Conservation (phyloP, 345 rosid genomes). For the Rubroshorea leprosula region DNA sequence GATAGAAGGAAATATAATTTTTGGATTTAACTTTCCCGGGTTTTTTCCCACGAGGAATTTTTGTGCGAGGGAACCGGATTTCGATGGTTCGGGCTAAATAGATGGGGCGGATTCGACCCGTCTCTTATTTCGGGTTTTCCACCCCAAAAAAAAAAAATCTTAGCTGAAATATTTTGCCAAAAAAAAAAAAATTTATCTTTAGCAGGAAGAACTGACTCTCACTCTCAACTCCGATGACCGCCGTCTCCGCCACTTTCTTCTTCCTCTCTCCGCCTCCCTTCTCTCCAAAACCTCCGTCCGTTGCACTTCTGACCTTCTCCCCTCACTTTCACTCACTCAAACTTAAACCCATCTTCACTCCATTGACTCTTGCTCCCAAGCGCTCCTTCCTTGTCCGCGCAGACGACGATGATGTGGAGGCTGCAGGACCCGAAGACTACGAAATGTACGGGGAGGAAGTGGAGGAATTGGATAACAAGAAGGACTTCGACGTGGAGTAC, state of each 20-base stretch:
- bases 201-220: background rate
- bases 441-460: slow-evolving; percentile 80
- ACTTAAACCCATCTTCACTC: slow-evolving; percentile 17
- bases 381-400: slow-evolving; percentile 46
- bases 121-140: background rate
- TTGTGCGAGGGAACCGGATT: no score
- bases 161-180: background rate
- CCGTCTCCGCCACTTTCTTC: slow-evolving; percentile 21
- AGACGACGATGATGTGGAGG: slow-evolving; percentile 71
- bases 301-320: slow-evolving; percentile 4
- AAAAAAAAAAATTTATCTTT: background rate
- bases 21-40: no score
- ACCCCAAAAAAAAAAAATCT: slow-evolving; percentile 9
- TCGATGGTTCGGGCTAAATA: no score
- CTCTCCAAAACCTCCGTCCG: slow-evolving; percentile 22
- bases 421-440: slow-evolving; percentile 63
- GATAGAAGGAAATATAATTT: no score
- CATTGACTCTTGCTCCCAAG: slow-evolving; percentile 19
- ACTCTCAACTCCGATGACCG: slow-evolving; percentile 22
- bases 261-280: slow-evolving; percentile 28
- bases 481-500: slow-evolving; percentile 87
- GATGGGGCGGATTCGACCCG: no score
- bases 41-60: no score
- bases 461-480: slow-evolving; percentile 84
- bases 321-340: slow-evolving; percentile 13